A percentile compares a stretch with the other conserved stretches of the same genome.
Evolutionary conservation across 306 rosid species (phyloP).

Genomic region (Sechiopsis laciniata): DNA sequence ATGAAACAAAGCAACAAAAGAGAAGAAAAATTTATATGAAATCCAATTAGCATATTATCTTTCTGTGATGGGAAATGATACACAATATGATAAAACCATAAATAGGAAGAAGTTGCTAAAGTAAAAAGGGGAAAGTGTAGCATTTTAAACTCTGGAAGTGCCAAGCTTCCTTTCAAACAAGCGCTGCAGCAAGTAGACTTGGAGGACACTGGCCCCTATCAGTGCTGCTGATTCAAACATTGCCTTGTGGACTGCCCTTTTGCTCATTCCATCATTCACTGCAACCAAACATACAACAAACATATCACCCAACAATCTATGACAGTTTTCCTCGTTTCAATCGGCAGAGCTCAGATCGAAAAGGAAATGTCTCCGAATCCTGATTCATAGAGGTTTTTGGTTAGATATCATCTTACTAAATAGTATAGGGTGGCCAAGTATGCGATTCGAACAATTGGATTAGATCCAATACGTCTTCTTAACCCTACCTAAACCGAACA

Average conservation of each 20-base stretch:
- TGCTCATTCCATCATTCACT: slow-evolving; percentile 88
- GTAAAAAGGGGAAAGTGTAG: not conserved
- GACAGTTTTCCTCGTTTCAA: no score
- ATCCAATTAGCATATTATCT: slow-evolving; percentile 1
- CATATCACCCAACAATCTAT: not conserved
- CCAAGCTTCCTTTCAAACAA: slow-evolving; percentile 78
- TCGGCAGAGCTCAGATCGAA: not conserved
- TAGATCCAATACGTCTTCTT: not conserved
- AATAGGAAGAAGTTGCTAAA: not conserved
- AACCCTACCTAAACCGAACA: not conserved
- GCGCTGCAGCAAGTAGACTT: slow-evolving; percentile 70
- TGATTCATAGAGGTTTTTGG: no score
- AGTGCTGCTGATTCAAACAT: slow-evolving; percentile 67
- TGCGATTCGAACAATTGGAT: not conserved
- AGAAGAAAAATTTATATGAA: slow-evolving; percentile 6
- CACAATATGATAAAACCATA: slow-evolving; percentile 2
- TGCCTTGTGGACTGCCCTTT: slow-evolving; percentile 73
- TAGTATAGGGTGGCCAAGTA: not conserved
- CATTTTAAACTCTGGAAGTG: slow-evolving; percentile 52
- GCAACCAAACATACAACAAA: slow-evolving; percentile 28
- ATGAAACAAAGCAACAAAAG: not conserved
- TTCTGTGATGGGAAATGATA: not conserved
- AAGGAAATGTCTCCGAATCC: not conserved
- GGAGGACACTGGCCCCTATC: slow-evolving; percentile 66
- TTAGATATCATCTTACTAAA: not conserved